Evolutionary conservation across 768 basidiomycete species (phyloP).

Genomic region (Sistotremastrum suecicum): DNA sequence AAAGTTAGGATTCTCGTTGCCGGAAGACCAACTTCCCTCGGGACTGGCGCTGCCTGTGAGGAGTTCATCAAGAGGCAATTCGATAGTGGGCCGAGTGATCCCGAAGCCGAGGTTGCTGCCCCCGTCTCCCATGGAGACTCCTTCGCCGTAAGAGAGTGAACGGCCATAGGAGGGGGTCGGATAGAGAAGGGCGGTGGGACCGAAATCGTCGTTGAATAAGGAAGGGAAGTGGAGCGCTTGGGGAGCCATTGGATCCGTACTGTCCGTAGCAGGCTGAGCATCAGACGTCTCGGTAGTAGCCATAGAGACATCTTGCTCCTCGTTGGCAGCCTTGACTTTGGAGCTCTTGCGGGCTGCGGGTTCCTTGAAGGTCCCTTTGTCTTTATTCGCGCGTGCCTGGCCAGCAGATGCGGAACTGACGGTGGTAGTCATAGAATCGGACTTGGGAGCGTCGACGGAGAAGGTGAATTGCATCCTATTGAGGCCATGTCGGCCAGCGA

Average conservation of each 20-base stretch:
- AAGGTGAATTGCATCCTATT: constrained; percentile 88
- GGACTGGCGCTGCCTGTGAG: constrained; percentile 34
- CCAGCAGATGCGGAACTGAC: constrained; percentile 24
- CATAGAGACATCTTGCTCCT: neutral
- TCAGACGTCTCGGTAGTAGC: constrained; percentile 12
- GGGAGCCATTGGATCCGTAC: neutral
- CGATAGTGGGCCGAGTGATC: constrained; percentile 68
- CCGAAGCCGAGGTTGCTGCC: constrained; percentile 37
- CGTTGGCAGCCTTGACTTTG: too few species aligned
- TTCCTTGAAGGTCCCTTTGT: neutral
- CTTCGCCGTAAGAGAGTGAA: constrained; percentile 68
- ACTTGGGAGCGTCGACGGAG: constrained; percentile 39
- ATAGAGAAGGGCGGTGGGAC: constrained; percentile 61
- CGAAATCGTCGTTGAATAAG: constrained; percentile 62
- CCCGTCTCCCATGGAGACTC: constrained; percentile 29
- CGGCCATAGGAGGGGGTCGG: constrained; percentile 53
- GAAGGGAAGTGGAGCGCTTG: constrained; percentile 51
- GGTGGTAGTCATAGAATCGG: constrained; percentile 27
- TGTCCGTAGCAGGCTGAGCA: constrained; percentile 9
- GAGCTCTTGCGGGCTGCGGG: too few species aligned
- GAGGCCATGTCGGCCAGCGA: constrained; percentile 54
- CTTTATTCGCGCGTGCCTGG: constrained; percentile 20
- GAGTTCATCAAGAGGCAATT: constrained; percentile 75
- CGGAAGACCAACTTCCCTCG: too few species aligned
- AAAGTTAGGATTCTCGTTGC: too few species aligned